These are phyloP conservation scores for Trametes villosa DNA, from an alignment of 768 basidiomycete species.

Conservation along the genomic window DNA sequence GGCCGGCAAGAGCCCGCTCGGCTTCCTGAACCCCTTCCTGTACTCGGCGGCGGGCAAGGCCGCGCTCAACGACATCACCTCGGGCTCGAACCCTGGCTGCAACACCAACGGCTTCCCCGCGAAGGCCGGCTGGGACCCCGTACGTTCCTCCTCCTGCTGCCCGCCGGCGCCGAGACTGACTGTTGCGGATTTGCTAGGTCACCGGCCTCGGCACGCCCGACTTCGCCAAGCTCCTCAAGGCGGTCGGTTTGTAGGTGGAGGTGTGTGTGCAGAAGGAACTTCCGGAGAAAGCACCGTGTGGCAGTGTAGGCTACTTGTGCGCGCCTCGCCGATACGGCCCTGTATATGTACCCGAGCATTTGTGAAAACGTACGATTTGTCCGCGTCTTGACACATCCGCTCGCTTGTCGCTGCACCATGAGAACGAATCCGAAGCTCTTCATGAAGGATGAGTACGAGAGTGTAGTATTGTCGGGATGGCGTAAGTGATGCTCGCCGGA, in stretches of 20 bases:
- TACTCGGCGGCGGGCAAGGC: slow-evolving; percentile 31
- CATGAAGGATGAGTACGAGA: too few species aligned
- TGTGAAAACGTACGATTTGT: too few species aligned
- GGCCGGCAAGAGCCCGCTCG: slow-evolving; percentile 38
- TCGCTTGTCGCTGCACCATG: too few species aligned
- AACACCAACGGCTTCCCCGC: slow-evolving; percentile 41
- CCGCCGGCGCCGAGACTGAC: not conserved
- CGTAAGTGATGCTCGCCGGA: too few species aligned
- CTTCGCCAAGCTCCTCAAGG: slow-evolving; percentile 32
- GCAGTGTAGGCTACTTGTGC: not conserved
- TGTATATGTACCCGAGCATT: too few species aligned
- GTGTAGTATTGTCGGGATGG: too few species aligned
- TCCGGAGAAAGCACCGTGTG: too few species aligned
- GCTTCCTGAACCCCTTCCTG: slow-evolving; percentile 43
- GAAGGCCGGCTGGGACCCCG: slow-evolving; percentile 36
- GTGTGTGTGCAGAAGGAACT: too few species aligned
- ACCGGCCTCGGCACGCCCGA: slow-evolving; percentile 42
- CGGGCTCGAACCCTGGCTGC: slow-evolving; percentile 40
- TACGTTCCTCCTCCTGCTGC: slow-evolving; percentile 6
- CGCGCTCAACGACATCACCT: slow-evolving; percentile 33
- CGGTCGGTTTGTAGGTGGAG: slow-evolving; percentile 20
- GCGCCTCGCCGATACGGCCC: not conserved
- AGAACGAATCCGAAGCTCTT: too few species aligned
- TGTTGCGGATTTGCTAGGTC: slow-evolving; percentile 14
- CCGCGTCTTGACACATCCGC: too few species aligned